A percentile compares a stretch with the other conserved stretches of the same genome.
phyloP scores from a whole-genome alignment of 352 stramenopile genomes.

The Blastocystis sp. region DNA sequence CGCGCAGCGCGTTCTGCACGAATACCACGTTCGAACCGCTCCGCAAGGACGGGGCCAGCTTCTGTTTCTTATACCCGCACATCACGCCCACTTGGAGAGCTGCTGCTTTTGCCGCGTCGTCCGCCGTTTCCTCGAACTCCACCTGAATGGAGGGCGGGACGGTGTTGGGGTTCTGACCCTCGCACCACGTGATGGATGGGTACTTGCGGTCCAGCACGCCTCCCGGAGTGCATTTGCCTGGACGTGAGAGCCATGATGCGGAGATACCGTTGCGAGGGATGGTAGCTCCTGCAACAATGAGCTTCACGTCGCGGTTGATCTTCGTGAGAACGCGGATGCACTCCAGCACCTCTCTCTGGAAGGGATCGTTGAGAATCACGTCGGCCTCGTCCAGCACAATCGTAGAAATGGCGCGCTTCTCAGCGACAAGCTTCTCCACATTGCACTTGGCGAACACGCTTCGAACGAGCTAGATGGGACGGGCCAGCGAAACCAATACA shows the following conservation, averaged over 20 bases:
- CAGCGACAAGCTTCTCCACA: conserved; percentile 14
- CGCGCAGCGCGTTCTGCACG: conserved; percentile 1
- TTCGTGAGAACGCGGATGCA: conserved; percentile 2
- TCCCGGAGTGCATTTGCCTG: conserved; percentile 9
- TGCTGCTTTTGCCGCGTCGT: conserved; percentile 13
- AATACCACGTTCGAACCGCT: not conserved
- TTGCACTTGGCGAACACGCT: conserved; percentile 21
- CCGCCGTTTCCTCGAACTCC: conserved; percentile 8
- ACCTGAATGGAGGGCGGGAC: conserved; percentile 15
- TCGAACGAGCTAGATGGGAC: conserved; percentile 4
- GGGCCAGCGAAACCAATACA: not conserved
- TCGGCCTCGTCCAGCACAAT: conserved; percentile 63
- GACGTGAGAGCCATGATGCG: not conserved
- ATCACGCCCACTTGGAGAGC: not conserved
- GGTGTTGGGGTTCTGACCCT: not conserved
- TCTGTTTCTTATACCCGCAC: not conserved
- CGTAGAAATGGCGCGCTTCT: conserved; percentile 27
- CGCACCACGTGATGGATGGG: not conserved
- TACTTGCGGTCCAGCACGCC: conserved; percentile 26
- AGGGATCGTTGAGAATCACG: conserved; percentile 53
- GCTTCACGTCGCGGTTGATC: not conserved
- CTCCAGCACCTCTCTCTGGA: conserved; percentile 19
- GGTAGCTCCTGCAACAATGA: conserved; percentile 48
- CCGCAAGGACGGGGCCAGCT: not conserved
- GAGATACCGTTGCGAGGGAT: conserved; percentile 43